Base-by-base conservation (phyloP, 1,284 basidiomycete species). In the Thelephora terrestris region DNA sequence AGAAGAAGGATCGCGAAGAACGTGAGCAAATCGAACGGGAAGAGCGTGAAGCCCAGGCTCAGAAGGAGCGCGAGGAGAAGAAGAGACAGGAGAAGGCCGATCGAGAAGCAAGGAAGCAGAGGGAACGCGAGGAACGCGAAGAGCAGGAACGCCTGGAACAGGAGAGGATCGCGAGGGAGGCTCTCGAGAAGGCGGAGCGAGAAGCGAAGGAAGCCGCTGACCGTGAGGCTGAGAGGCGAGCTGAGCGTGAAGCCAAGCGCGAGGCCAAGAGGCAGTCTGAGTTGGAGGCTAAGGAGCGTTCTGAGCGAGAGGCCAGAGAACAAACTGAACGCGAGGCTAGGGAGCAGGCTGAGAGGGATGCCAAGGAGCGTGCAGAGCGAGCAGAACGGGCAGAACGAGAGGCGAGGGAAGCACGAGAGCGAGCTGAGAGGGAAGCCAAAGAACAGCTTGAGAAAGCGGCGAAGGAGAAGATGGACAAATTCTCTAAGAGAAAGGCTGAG, bases 321-420 rank as follows among this genome's bases (percentile, higher is more conserved):
- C 27, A 29, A 46, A 34, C 23, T 3, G 39, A 37, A 29, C 20
- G 35, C 18, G 32, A 10, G 18, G 14, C 12, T 14, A 23, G 21
- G n/a, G 12, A 20, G 14, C 10, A n/a, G 40, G 40, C 21, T 24
- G 16, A n/a, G n/a, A n/a, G n/a, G n/a, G n/a, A n/a, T n/a, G n/a
- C n/a, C n/a, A n/a, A n/a, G n/a, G n/a, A n/a, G n/a, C n/a, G n/a
- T n/a, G n/a, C n/a, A n/a, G n/a, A n/a, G n/a, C n/a, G n/a, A n/a
- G n/a, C n/a, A n/a, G 29, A 32, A 9, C 29, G 29, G 7, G 29
- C 9, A 10, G 29, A 32, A 50, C 45, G 35, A 42, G 52, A 34
- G 59, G 61, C 50, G 62, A 59, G 45, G 58, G 58, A 47, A 64
- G 17, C 39, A 9, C 7, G 61, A 53, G 48, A 55, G 23, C 56